Conservation (phyloP, 352 stramenopile species). For the Hyaloperonospora arabidopsidis region DNA sequence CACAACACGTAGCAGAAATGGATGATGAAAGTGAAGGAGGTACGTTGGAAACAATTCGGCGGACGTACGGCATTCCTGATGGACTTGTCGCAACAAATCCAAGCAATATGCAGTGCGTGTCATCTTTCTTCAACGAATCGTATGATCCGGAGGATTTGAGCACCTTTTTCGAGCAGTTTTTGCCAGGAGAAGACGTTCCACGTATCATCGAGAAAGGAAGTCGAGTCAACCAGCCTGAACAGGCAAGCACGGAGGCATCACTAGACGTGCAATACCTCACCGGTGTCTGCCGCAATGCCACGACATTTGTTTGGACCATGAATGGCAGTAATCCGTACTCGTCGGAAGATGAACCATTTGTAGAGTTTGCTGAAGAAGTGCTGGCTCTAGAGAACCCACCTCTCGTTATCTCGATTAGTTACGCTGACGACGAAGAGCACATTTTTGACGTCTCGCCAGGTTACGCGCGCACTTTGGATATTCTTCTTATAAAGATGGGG, state of each 20-base stretch:
- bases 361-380: constrained; percentile 69
- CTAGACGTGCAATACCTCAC: constrained; percentile 90
- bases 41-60: constrained; percentile 43
- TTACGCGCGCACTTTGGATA: constrained; percentile 78
- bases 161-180: constrained; percentile 46
- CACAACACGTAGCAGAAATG: constrained; percentile 10
- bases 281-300: constrained; percentile 65
- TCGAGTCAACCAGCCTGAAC: constrained; percentile 34
- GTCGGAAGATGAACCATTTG: constrained; percentile 73
- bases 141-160: constrained; percentile 50
- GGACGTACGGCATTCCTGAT: constrained; percentile 57
- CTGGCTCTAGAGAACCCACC: constrained; percentile 61
- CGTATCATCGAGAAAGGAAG: constrained; percentile 47
- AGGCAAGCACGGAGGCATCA: constrained; percentile 63
- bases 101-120: constrained; percentile 49
- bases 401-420: constrained; percentile 84
- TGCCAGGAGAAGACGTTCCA: constrained; percentile 40
- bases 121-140: constrained; percentile 73
- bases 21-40: constrained; percentile 10
- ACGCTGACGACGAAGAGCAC: constrained; percentile 87
- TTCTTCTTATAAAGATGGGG: constrained; percentile 85
- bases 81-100: constrained; percentile 61
- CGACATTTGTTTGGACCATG: constrained; percentile 76
- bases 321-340: constrained; percentile 83
- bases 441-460: constrained; percentile 67